Percentiles rank a stretch among this genome's conserved stretches.
Conservation (phyloP, 2,329 filamentous ascomycete genomes). For the Setomelanomma holmii region DNA sequence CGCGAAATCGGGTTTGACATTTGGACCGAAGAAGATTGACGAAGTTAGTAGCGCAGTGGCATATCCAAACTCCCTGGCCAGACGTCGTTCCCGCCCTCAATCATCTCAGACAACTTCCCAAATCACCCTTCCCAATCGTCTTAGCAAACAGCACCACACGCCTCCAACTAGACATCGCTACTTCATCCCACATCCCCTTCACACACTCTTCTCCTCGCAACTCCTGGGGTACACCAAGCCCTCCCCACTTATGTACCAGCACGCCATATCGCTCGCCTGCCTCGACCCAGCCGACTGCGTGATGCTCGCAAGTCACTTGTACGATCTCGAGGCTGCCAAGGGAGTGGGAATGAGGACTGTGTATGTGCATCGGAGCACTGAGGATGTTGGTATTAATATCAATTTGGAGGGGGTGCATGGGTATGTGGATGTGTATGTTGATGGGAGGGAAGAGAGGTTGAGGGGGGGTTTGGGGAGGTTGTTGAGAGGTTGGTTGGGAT, state of each 20-base stretch:
- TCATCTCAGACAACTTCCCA: too few species aligned
- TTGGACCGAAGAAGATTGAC: neutral
- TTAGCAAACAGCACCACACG: neutral
- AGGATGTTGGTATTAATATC: neutral
- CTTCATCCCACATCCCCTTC: neutral
- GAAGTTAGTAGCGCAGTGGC: neutral
- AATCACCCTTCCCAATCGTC: neutral
- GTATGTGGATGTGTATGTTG: neutral
- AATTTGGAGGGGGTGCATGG: neutral
- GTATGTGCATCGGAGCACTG: neutral
- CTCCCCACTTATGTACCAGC: neutral
- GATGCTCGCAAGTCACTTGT: neutral
- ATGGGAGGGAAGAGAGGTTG: neutral
- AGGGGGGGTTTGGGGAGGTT: neutral
- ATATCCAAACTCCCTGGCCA: neutral
- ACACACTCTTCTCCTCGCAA: neutral
- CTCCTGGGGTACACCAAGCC: neutral
- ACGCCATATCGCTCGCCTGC: neutral
- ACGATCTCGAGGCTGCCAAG: neutral
- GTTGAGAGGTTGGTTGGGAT: neutral
- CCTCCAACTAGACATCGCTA: neutral
- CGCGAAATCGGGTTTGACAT: neutral
- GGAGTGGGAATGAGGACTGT: neutral
- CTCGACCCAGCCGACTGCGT: neutral
- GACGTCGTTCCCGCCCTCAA: neutral